Evolutionary conservation across 1,139 yeast species (phyloP).

Genomic region (Sugiyamaella xylanicola): DNA sequence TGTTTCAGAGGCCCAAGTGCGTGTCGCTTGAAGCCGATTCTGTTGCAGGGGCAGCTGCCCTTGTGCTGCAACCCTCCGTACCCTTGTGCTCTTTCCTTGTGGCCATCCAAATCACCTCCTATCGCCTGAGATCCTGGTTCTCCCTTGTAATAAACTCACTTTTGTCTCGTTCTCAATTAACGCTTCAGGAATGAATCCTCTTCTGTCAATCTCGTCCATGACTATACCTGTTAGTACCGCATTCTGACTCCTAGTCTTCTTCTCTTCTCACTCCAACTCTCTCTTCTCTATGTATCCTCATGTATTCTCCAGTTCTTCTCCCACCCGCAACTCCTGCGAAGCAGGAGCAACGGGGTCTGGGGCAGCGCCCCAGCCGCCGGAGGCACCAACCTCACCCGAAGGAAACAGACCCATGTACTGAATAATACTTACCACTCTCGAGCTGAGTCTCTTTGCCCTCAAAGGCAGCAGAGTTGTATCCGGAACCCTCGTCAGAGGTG

Average conservation of each 20-base stretch:
- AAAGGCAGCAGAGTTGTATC: slow-evolving; percentile 75
- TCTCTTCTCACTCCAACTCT: neutral
- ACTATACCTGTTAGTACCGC: slow-evolving; percentile 46
- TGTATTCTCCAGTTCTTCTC: too few relatives aligned
- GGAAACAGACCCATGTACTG: neutral
- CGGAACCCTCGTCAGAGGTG: slow-evolving; percentile 43
- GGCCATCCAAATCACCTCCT: too few relatives aligned
- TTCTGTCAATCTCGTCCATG: slow-evolving; percentile 75
- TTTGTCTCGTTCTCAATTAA: slow-evolving; percentile 82
- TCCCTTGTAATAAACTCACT: slow-evolving; percentile 36
- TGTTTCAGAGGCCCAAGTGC: too few relatives aligned
- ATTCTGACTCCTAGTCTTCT: too few relatives aligned
- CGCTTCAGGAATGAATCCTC: slow-evolving; percentile 87
- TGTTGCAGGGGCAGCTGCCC: too few relatives aligned
- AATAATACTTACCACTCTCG: slow-evolving; percentile 49
- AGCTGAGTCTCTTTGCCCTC: slow-evolving; percentile 80
- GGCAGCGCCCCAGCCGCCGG: neutral
- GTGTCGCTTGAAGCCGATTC: too few relatives aligned
- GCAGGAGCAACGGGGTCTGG: neutral
- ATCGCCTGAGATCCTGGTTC: too few relatives aligned
- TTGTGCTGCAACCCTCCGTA: too few relatives aligned
- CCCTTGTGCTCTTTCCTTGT: too few relatives aligned
- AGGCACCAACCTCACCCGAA: neutral
- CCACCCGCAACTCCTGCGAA: neutral
- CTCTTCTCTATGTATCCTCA: too few relatives aligned